Conservation (phyloP, 495 filamentous ascomycete genomes). For the Beverwykella pulmonaria region DNA sequence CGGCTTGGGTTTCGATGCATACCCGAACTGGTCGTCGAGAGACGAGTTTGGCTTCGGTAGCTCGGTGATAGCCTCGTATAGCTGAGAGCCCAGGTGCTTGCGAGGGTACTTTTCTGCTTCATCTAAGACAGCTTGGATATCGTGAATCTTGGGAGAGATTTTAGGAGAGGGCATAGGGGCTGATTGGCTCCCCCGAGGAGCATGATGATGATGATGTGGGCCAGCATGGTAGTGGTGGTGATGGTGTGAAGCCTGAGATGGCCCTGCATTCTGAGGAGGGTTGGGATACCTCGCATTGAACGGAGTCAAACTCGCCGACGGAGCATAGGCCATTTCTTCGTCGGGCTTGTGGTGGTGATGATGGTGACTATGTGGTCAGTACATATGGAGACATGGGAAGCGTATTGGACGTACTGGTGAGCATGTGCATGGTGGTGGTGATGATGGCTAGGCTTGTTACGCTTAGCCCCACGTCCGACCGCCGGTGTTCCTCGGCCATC, state of each 20-base stretch:
- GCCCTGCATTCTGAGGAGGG: slow-evolving; percentile 19
- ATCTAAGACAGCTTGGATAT: slow-evolving; percentile 68
- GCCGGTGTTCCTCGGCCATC: slow-evolving; percentile 59
- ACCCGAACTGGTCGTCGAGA: slow-evolving; percentile 62
- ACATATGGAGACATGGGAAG: background rate
- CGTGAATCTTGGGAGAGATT: slow-evolving; percentile 54
- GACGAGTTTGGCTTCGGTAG: slow-evolving; percentile 52
- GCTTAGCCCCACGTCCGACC: slow-evolving; percentile 56
- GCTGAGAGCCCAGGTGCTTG: slow-evolving; percentile 76
- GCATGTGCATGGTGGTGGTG: slow-evolving; percentile 49
- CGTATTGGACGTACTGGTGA: slow-evolving; percentile 49
- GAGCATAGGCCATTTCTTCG: slow-evolving; percentile 54
- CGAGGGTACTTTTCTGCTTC: slow-evolving; percentile 70
- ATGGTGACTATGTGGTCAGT: slow-evolving; percentile 57
- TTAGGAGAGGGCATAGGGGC: slow-evolving; percentile 58
- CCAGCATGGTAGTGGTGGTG: slow-evolving; percentile 48
- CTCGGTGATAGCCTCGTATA: slow-evolving; percentile 56
- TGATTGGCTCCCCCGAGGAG: slow-evolving; percentile 39
- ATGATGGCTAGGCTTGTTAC: slow-evolving; percentile 49
- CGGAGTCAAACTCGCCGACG: slow-evolving; percentile 16
- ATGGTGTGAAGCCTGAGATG: slow-evolving; percentile 36
- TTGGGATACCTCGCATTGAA: slow-evolving; percentile 23
- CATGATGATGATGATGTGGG: slow-evolving; percentile 51
- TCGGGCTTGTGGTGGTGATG: slow-evolving; percentile 75
- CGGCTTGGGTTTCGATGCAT: slow-evolving; percentile 70